Conservation (phyloP, 2,329 filamentous ascomycete genomes). For the Aschersonia sp. region DNA sequence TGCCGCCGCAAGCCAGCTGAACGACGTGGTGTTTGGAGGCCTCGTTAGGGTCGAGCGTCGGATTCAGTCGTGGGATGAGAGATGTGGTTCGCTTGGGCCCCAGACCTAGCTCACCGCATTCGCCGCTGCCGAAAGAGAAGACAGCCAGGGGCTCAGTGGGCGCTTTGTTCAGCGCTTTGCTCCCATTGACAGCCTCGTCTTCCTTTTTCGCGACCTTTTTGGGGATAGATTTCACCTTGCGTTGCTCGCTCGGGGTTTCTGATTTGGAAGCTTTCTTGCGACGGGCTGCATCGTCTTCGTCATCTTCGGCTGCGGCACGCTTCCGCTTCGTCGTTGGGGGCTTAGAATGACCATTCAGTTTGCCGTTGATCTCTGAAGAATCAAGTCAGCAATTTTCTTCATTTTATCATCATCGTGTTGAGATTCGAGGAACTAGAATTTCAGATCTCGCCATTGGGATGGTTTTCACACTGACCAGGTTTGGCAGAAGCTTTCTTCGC, state of each 20-base stretch:
- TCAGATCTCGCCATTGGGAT: background rate
- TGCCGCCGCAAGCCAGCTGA: conserved; percentile 63
- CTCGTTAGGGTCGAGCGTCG: conserved; percentile 61
- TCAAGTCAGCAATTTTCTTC: background rate
- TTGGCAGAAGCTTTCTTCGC: conserved; percentile 2
- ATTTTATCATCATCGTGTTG: background rate
- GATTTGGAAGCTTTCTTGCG: conserved; percentile 3
- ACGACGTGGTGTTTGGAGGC: conserved; percentile 51
- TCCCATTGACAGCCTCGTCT: conserved; percentile 18
- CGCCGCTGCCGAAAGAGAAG: conserved; percentile 32
- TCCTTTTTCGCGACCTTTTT: conserved; percentile 1
- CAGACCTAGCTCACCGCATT: conserved; percentile 72
- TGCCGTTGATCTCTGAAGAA: conserved; percentile 1
- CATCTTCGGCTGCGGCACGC: conserved; percentile 3
- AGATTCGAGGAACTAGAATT: background rate
- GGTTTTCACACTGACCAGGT: conserved; percentile 3
- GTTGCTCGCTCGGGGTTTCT: conserved; percentile 1
- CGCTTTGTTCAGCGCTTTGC: conserved; percentile 11
- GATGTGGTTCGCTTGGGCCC: conserved; percentile 37
- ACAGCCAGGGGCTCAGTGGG: conserved; percentile 54
- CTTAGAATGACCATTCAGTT: background rate
- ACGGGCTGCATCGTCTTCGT: conserved; percentile 1
- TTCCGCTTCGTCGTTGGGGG: conserved; percentile 3
- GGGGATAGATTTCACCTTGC: conserved; percentile 1
- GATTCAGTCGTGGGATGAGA: conserved; percentile 32